Evolutionary conservation across 2,329 filamentous ascomycete genomes (phyloP), one percentile per base, ranked within the genome.

Genomic region (Stagonosporopsis tanaceti): DNA sequence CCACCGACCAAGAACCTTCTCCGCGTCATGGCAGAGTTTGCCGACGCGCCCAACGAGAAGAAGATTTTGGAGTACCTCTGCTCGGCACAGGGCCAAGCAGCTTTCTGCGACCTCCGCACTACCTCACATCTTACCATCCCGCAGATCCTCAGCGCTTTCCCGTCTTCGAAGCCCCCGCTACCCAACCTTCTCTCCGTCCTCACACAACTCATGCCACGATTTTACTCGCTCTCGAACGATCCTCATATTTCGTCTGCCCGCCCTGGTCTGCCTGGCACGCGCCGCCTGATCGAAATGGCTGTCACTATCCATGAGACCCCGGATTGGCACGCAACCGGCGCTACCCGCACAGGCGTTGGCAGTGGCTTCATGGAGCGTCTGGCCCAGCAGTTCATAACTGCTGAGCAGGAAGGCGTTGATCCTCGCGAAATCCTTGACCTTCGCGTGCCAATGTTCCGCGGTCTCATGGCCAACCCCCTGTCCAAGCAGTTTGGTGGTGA

Each of bases 211-310:
- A 98, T 98, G 94, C 95, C 95, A 2, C 91, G 95, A 59, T 99
- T 99, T 82, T 99, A 99, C 81, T 98, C 94, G 4, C 87, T 99
- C 14, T 97, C 93, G 51, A 97, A 97, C 75, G 95, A 99, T 71
- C 95, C 95, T 0, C 91, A 95, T 63, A 87, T 96, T 65, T 89
- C 87, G 2, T 90, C 85, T 60, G 85, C 85, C 61, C 84, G 88
- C 22, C 85, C 87, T 61, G 89, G 90, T 62, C 85, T 87, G 37
- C 86, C 89, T 62, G 85, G 74, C 47, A 70, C 86, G 65, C 90
- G 91, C 63, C 90, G 93, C 28, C 80, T 98, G 58, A 89, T 99
- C 69, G 95, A 98, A 79, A 91, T 98, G 70, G 95, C 95, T n/a
- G 95, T 99, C 55, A 96, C 93, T 7, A 88, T 99, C 59, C 95